Base-by-base conservation (phyloP, 108 stramenopile genomes). In the Pseudonitzschia multiseries region DNA sequence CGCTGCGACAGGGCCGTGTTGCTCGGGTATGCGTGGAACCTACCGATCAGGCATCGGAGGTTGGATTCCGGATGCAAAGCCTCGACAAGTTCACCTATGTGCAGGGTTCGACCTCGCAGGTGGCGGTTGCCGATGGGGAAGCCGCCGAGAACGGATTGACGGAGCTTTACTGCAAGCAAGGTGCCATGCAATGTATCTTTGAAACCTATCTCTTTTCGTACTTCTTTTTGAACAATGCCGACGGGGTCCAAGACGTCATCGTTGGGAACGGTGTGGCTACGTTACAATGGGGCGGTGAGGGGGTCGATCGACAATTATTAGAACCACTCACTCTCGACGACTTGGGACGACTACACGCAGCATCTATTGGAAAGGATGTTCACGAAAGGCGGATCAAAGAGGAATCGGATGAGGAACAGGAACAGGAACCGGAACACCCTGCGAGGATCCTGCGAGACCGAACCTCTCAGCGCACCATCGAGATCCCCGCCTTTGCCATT, bases 31-130 rank as follows among this genome's bases (percentile, higher is more conserved):
- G 72, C 65, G 63, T 73, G 3, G 14, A 65, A 21, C 72, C 72
- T n/a, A 73, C 72, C 0, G 20, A 46, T 27, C 72, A 73, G 41
- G 72, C 72, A 4, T 14, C 50, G 24, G 72, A 73, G 4, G 48
- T 73, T 73, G 72, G 72, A 28, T 73, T 73, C 50, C 72, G 72
- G 6, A 73, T 73, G 63, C 27, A 59, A 50, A 52, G n/a, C 28
- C 64, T 73, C 24, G 72, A 65, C 48, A 29, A 41, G 29, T 73
- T 73, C 40, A 65, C 44, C 27, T 73, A 65, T 53, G 44, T 26
- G 20, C 72, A 73, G 63, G 72, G 63, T 26, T 65, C 44, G 44
- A 59, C 60, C 2, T 65, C 72, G 5, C 72, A 73, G 48, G 72
- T 43, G 12, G 72, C 72, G 27, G 26, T 73, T 53, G 5, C 48